phyloP scores from a whole-genome alignment of 345 rosid genomes.

The Leavenworthia alabamica region DNA sequence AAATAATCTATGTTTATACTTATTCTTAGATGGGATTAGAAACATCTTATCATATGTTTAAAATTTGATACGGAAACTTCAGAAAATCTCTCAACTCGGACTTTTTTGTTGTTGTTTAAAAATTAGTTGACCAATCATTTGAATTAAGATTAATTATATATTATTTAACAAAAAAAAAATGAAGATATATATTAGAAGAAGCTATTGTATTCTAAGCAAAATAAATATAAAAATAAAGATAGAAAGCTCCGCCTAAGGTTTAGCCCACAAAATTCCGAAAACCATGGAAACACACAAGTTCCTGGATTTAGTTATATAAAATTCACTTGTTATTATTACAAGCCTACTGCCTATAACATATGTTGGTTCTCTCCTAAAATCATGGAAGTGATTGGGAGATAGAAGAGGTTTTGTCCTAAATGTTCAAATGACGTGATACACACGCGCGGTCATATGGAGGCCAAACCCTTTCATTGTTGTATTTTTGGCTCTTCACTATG shows the following conservation, averaged over 20 bases:
- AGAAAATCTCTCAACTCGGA: neutral
- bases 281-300: slow-evolving; percentile 11
- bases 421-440: neutral
- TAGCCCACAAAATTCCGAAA: slow-evolving; percentile 10
- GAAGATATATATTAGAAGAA: neutral
- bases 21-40: too few relatives aligned
- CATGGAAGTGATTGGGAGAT: slow-evolving; percentile 18
- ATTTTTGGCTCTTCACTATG: neutral
- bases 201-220: neutral
- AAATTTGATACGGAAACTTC: neutral
- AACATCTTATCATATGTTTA: too few relatives aligned
- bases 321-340: neutral
- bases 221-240: too few relatives aligned
- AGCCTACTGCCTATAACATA: neutral
- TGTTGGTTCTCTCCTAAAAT: slow-evolving; percentile 23
- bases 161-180: too few relatives aligned
- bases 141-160: neutral
- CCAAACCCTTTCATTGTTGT: neutral
- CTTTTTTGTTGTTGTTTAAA: neutral
- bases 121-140: neutral
- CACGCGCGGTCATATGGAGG: slow-evolving; percentile 20
- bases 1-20: neutral
- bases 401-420: neutral
- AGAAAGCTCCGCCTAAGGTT: neutral
- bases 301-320: neutral